phyloP scores from a whole-genome alignment of 83 land plant species.

The Picea abies region DNA sequence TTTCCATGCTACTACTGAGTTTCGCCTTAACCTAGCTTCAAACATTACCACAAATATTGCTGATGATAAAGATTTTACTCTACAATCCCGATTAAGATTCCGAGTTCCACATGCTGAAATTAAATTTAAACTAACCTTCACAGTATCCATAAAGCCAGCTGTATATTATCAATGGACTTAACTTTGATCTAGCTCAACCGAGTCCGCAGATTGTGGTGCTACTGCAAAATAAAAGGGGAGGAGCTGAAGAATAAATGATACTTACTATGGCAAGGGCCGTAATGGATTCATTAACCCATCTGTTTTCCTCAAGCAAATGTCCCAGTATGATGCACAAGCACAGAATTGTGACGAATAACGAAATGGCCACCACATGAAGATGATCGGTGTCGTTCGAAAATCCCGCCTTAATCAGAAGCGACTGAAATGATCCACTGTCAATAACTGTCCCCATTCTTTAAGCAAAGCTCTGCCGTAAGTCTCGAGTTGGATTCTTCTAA shows the following conservation, averaged over 20 bases:
- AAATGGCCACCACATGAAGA: constrained; percentile 42
- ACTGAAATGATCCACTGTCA: constrained; percentile 5
- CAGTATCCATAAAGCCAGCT: neutral
- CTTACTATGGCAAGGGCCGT: constrained; percentile 53
- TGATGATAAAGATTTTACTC: too few species aligned
- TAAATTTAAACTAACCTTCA: neutral
- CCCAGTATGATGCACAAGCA: constrained; percentile 61
- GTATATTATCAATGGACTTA: too few species aligned
- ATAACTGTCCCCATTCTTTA: neutral
- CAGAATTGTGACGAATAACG: constrained; percentile 50
- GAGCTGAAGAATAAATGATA: neutral
- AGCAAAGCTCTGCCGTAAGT: neutral
- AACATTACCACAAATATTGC: too few species aligned
- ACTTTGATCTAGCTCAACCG: too few species aligned
- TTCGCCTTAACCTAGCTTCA: too few species aligned
- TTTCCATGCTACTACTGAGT: too few species aligned
- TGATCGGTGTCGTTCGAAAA: constrained; percentile 17
- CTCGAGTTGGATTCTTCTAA: neutral
- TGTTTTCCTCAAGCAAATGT: constrained; percentile 57
- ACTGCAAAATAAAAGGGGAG: neutral
- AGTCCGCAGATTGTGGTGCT: too few species aligned
- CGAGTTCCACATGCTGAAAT: too few species aligned
- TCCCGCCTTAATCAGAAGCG: neutral
- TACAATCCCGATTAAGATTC: too few species aligned
- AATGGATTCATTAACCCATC: constrained; percentile 68